These are phyloP conservation scores for Arthrocladium fulminans DNA, from an alignment of 2,329 filamentous ascomycete genomes.

Conservation along the genomic window DNA sequence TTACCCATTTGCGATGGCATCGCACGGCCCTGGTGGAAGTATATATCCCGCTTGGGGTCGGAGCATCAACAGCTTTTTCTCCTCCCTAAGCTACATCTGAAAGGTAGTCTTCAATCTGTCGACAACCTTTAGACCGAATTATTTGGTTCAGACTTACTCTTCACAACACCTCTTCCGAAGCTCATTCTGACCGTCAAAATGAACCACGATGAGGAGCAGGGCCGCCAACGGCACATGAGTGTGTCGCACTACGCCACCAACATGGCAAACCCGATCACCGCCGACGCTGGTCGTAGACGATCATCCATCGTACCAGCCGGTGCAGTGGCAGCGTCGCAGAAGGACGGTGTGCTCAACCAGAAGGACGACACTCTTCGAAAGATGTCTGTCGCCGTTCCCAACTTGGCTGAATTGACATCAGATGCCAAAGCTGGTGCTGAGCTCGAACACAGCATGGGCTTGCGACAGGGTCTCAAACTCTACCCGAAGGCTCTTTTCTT, in stretches of 20 bases:
- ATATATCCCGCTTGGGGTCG: slow-evolving; percentile 1
- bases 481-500: slow-evolving; percentile 82
- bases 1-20: too few relatives aligned
- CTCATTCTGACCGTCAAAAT: slow-evolving; percentile 10
- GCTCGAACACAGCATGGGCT: slow-evolving; percentile 20
- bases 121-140: not conserved
- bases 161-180: not conserved
- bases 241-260: slow-evolving; percentile 21
- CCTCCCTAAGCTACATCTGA: not conserved
- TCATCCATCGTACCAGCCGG: slow-evolving; percentile 22
- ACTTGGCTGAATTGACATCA: slow-evolving; percentile 20
- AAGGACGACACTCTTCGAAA: slow-evolving; percentile 23
- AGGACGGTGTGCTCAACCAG: slow-evolving; percentile 20
- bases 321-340: slow-evolving; percentile 12
- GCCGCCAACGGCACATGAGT: slow-evolving; percentile 19
- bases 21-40: too few relatives aligned
- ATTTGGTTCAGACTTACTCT: not conserved
- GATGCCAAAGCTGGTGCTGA: slow-evolving; percentile 21
- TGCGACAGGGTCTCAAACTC: slow-evolving; percentile 63
- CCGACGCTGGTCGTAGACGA: slow-evolving; percentile 18
- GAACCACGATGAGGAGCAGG: slow-evolving; percentile 19
- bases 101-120: not conserved
- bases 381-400: slow-evolving; percentile 23
- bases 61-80: not conserved
- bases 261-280: slow-evolving; percentile 13